A percentile compares a stretch with the other conserved stretches of the same genome.
Conservation (phyloP, 495 filamentous ascomycete species). For the Terfezia boudieri region DNA sequence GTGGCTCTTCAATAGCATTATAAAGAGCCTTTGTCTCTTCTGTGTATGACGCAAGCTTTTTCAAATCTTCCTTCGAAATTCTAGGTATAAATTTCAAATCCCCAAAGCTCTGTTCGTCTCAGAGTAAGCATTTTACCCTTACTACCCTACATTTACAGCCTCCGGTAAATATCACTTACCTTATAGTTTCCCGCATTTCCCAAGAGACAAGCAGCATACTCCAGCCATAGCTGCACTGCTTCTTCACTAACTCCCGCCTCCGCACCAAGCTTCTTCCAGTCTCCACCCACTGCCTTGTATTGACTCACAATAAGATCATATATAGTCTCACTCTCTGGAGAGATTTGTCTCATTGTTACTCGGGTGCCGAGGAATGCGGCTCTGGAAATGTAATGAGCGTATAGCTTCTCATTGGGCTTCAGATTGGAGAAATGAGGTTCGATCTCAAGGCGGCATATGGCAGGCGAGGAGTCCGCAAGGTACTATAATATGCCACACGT, state of each 20-base stretch:
- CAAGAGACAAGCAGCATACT: slow-evolving; percentile 74
- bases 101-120: slow-evolving; percentile 35
- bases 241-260: slow-evolving; percentile 48
- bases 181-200: slow-evolving; percentile 93
- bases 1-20: slow-evolving; percentile 42
- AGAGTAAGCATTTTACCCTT: not conserved
- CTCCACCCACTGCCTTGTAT: slow-evolving; percentile 46
- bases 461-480: slow-evolving; percentile 72
- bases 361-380: slow-evolving; percentile 68
- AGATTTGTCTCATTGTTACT: slow-evolving; percentile 69
- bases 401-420: slow-evolving; percentile 54
- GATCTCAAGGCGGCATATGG: slow-evolving; percentile 63
- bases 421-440: slow-evolving; percentile 76
- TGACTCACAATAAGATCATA: slow-evolving; percentile 76
- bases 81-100: slow-evolving; percentile 88
- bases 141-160: too few species aligned
- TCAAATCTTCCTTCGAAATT: slow-evolving; percentile 39
- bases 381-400: slow-evolving; percentile 73
- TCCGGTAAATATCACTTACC: slow-evolving; percentile 14
- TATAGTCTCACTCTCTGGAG: slow-evolving; percentile 73
- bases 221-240: slow-evolving; percentile 51
- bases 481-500: not conserved
- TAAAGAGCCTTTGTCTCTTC: slow-evolving; percentile 38
- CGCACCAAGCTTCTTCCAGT: slow-evolving; percentile 50
- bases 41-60: slow-evolving; percentile 42